Percentiles rank a stretch among this genome's conserved stretches.
Evolutionary conservation across 2,329 filamentous ascomycete species (phyloP).

Genomic region (Cadophora luteo-olivacea): DNA sequence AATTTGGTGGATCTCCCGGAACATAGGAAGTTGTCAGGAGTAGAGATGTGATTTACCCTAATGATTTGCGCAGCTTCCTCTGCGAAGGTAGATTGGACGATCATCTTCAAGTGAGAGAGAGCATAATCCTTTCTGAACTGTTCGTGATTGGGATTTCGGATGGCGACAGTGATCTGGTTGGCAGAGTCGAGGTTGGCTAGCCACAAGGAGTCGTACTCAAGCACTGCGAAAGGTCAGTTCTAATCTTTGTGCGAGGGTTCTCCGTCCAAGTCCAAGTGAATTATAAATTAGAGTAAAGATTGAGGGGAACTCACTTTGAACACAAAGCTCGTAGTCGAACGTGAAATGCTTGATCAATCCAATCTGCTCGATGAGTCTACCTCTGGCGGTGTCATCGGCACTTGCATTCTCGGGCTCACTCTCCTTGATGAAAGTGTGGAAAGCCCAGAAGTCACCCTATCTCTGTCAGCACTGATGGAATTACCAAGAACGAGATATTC

Average conservation of each 20-base stretch:
- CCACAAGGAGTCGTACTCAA: conserved; percentile 8
- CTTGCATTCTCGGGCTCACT: not conserved
- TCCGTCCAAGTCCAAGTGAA: not conserved
- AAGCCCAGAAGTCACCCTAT: conserved; percentile 10
- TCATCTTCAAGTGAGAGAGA: not conserved
- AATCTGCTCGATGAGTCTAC: conserved; percentile 6
- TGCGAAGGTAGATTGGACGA: not conserved
- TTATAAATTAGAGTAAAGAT: not conserved
- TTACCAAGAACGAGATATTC: not conserved
- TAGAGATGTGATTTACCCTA: not conserved
- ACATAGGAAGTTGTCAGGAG: not conserved
- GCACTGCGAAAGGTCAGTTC: not conserved
- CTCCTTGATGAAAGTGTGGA: conserved; percentile 13
- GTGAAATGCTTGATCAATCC: conserved; percentile 19
- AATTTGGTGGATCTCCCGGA: not conserved
- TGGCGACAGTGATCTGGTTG: conserved; percentile 5
- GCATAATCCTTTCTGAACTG: conserved; percentile 1
- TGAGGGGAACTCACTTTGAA: not conserved
- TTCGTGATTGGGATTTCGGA: conserved; percentile 16
- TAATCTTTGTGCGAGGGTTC: not conserved
- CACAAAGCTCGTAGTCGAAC: conserved; percentile 18
- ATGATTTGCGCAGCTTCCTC: conserved; percentile 1
- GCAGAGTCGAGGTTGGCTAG: conserved; percentile 3
- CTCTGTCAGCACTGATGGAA: not conserved
- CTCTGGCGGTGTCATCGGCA: conserved; percentile 18